Evolutionary conservation across 148 eudicot species (phyloP), one percentile per base, ranked within the genome.

Genomic region (Gaultheria prostrata): DNA sequence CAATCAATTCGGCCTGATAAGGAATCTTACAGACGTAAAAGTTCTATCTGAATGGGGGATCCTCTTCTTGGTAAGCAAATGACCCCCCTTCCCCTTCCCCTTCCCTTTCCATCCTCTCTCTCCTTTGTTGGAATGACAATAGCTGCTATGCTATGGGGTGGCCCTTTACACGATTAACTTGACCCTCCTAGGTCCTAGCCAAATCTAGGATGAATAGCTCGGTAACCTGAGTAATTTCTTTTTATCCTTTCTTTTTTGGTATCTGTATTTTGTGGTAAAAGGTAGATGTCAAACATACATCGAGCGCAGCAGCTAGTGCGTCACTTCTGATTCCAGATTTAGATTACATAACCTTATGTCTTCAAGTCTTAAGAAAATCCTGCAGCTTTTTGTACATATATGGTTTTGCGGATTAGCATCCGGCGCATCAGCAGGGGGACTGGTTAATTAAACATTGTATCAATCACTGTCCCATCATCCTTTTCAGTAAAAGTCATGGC

Each of bases 1-100:
- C 57, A 96, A 93, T 86, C 99, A 96, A 77, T 91, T 96, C 86
- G 99, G 99, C 77, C 80, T 96, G 82, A 96, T 96, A 71, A 93
- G 99, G 88, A 93, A 96, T 89, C 92, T 96, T 79, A 93, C 94
- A 11, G 99, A 96, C 83, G 97, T 96, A 76, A 96, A 96, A 86
- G 81, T 96, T 90, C 94, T 96, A 49, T 96, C 99, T 8, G 99
- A 96, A 81, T 96, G 99, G 99, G 99, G 99, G 1, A 93, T 96
- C 80, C 98, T 96, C 82, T 96, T 96, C 88, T 88, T 94, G 99
- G 99, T 96, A 90, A 88, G 87, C 43, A 78, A 18, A n/a, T 28
- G 7, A 57, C 10, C 39, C 59, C 69, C 49, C 46, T n/a, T 9
- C 63, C 80, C 13, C 33, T 46, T n/a, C 59, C 69, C 49, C 46